A percentile compares a stretch with the other conserved stretches of the same genome.
phyloP scores from a whole-genome alignment of 139 green algal genomes.

The Coccomyxa sp. region DNA sequence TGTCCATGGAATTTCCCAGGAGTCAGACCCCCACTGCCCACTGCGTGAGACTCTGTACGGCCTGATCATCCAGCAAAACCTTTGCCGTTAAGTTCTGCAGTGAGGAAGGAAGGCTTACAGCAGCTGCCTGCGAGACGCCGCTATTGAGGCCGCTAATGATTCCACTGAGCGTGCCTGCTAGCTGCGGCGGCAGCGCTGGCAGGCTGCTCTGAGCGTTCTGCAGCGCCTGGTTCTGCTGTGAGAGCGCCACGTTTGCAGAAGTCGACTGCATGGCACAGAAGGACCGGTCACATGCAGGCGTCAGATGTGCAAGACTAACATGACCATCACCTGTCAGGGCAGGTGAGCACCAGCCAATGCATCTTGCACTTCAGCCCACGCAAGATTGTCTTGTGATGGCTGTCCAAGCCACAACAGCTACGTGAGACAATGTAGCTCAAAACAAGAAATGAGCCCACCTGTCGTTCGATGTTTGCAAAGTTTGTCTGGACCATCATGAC shows the following conservation, averaged over 20 bases:
- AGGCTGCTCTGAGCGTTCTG: neutral
- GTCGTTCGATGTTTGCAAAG: neutral
- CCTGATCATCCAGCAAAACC: neutral
- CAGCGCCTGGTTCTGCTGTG: neutral
- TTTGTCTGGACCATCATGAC: neutral
- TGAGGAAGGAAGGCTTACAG: neutral
- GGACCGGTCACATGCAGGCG: neutral
- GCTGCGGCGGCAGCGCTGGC: neutral
- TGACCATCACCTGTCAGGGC: neutral
- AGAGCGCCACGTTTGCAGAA: neutral
- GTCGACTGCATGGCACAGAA: neutral
- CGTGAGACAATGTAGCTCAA: neutral
- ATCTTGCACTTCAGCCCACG: neutral
- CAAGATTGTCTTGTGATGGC: neutral
- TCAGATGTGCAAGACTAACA: too few species aligned
- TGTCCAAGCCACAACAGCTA: neutral
- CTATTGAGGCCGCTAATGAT: neutral
- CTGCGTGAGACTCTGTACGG: neutral
- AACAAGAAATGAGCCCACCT: neutral
- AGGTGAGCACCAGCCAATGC: neutral
- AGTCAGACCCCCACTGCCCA: neutral
- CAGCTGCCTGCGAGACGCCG: neutral
- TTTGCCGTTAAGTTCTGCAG: neutral
- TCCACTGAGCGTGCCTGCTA: neutral
- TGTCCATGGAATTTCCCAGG: neutral